These are phyloP conservation scores for Ciborinia camelliae DNA, from an alignment of 2,329 filamentous ascomycete species.

Conservation along the genomic window DNA sequence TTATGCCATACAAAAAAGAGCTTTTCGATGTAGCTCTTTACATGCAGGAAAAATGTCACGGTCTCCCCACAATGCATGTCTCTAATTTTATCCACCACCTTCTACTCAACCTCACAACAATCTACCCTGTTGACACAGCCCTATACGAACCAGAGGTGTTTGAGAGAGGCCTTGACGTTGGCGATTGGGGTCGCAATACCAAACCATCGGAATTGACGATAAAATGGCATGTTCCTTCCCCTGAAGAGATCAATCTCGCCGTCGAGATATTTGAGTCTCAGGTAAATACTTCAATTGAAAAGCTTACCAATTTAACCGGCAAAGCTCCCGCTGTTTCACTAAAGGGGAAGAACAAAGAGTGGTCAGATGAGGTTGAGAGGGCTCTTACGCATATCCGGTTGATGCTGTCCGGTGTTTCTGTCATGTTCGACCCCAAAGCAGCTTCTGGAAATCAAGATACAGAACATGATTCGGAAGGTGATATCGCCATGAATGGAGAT, in stretches of 20 bases:
- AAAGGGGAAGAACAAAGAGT: constrained; percentile 95
- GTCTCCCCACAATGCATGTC: constrained; percentile 90
- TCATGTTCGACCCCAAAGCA: constrained; percentile 78
- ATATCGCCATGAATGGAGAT: constrained; percentile 46
- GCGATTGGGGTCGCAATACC: constrained; percentile 81
- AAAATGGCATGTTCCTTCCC: constrained; percentile 83
- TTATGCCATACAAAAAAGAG: constrained; percentile 83
- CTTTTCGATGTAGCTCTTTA: constrained; percentile 88
- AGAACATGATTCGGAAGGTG: constrained; percentile 45
- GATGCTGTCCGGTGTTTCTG: constrained; percentile 85
- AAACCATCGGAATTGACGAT: constrained; percentile 74
- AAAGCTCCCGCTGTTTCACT: constrained; percentile 79
- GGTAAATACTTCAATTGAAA: constrained; percentile 69
- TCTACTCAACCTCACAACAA: constrained; percentile 88
- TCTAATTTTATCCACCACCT: constrained; percentile 98
- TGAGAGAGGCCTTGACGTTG: constrained; percentile 65
- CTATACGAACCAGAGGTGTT: constrained; percentile 80
- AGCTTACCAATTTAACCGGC: constrained; percentile 75
- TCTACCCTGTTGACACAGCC: constrained; percentile 85
- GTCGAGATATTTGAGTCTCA: constrained; percentile 86
- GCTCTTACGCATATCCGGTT: constrained; percentile 84
- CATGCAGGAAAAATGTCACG: constrained; percentile 95
- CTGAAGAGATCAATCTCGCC: constrained; percentile 81
- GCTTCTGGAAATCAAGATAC: constrained; percentile 54
- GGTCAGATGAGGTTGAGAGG: constrained; percentile 93